A percentile compares a stretch with the other conserved stretches of the same genome.
These are phyloP conservation scores for Cladobotryum protrusum DNA, from an alignment of 2,329 filamentous ascomycete species.

Conservation along the genomic window DNA sequence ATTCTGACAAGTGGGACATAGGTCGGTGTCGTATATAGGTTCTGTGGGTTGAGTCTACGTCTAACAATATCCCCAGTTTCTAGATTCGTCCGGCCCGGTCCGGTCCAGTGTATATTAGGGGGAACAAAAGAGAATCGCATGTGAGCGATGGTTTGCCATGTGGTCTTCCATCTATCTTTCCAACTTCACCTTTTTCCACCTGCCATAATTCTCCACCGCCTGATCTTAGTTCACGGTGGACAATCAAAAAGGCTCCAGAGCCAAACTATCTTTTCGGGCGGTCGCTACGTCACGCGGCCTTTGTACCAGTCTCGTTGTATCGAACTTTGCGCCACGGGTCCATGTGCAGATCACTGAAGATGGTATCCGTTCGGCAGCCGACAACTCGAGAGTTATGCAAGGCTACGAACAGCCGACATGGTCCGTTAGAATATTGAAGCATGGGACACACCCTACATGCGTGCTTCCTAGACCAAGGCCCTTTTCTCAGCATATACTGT, in stretches of 20 bases:
- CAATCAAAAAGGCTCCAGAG: conserved; percentile 23
- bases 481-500: conserved; percentile 84
- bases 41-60: conserved; percentile 98
- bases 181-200: background rate
- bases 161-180: conserved; percentile 3
- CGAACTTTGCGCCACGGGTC: conserved; percentile 52
- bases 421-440: background rate
- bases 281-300: conserved; percentile 73
- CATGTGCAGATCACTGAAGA: conserved; percentile 72
- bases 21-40: conserved; percentile 95
- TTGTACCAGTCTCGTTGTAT: conserved; percentile 60
- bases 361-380: conserved; percentile 80
- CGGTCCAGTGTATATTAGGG: conserved; percentile 33
- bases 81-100: conserved; percentile 21
- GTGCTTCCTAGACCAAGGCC: conserved; percentile 75
- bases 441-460: conserved; percentile 21
- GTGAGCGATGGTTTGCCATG: conserved; percentile 22
- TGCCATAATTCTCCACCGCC: background rate
- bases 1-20: conserved; percentile 36
- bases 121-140: conserved; percentile 27
- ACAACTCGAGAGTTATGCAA: conserved; percentile 88
- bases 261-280: conserved; percentile 60
- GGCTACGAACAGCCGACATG: conserved; percentile 42
- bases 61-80: conserved; percentile 50
- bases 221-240: background rate